These are phyloP conservation scores for Flaveria bidentis DNA, from an alignment of 129 eudicot species.

Conservation along the genomic window DNA sequence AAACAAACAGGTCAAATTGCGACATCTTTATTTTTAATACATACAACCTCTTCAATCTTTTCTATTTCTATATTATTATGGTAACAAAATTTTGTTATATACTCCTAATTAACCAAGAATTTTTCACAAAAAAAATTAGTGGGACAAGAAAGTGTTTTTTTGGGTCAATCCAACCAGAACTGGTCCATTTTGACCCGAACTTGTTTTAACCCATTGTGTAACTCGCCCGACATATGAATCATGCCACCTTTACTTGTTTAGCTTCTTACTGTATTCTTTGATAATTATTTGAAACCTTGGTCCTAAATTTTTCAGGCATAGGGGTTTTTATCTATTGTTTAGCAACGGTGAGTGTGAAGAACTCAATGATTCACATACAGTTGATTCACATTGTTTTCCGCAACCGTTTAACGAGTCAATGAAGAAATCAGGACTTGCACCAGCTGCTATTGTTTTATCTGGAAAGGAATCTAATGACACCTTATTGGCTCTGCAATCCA, in stretches of 20 bases:
- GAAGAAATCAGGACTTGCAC: slow-evolving; percentile 76
- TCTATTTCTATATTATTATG: neutral
- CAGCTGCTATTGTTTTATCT: slow-evolving; percentile 83
- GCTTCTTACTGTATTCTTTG: neutral
- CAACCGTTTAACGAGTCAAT: slow-evolving; percentile 66
- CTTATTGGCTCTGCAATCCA: slow-evolving; percentile 49
- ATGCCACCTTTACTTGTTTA: neutral
- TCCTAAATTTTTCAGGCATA: slow-evolving; percentile 53
- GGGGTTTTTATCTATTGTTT: slow-evolving; percentile 81
- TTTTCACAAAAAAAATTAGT: neutral
- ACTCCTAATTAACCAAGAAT: neutral
- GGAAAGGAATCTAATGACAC: slow-evolving; percentile 64
- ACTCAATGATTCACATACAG: slow-evolving; percentile 75
- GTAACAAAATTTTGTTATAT: neutral
- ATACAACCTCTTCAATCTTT: neutral
- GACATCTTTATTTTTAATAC: neutral
- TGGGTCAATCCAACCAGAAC: too few relatives aligned
- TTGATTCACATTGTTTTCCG: slow-evolving; percentile 89
- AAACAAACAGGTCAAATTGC: neutral
- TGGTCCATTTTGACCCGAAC: too few relatives aligned
- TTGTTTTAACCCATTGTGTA: too few relatives aligned
- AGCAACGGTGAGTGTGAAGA: slow-evolving; percentile 83
- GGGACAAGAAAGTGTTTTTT: too few relatives aligned
- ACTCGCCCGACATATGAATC: neutral
- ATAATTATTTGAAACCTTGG: neutral